phyloP scores from a whole-genome alignment of 345 rosid species.

The Camelina hispida region DNA sequence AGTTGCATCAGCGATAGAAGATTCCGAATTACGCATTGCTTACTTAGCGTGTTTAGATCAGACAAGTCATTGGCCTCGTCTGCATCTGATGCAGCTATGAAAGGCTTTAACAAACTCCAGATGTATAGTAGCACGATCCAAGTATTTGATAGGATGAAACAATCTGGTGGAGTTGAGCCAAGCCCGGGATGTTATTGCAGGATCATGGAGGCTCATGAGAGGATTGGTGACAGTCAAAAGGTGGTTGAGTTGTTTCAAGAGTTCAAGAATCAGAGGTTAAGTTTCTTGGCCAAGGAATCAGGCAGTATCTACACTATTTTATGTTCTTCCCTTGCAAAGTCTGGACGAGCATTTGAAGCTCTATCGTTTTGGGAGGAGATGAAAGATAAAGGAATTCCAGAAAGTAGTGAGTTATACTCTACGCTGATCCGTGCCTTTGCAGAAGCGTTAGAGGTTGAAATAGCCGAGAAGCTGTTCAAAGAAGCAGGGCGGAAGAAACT shows the following conservation, averaged over 20 bases:
- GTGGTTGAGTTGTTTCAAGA: constrained; percentile 69
- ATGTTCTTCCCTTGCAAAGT: constrained; percentile 63
- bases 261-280: constrained; percentile 48
- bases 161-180: constrained; percentile 46
- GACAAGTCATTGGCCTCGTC: constrained; percentile 48
- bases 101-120: constrained; percentile 76
- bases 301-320: constrained; percentile 50
- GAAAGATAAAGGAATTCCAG: constrained; percentile 55
- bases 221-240: constrained; percentile 51
- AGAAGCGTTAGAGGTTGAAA: constrained; percentile 41
- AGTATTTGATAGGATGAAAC: constrained; percentile 57
- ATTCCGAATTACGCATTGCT: constrained; percentile 52
- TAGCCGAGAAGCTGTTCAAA: constrained; percentile 59
- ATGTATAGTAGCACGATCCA: constrained; percentile 71
- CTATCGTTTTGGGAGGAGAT: constrained; percentile 59
- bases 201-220: constrained; percentile 71
- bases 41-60: constrained; percentile 57
- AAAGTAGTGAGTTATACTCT: constrained; percentile 57
- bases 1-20: constrained; percentile 62
- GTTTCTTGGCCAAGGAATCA: constrained; percentile 45
- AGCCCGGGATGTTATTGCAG: constrained; percentile 63
- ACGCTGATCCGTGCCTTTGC: constrained; percentile 65
- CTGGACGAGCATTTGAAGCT: constrained; percentile 72
- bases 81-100: constrained; percentile 72
- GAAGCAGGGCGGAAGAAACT: constrained; percentile 63